Percentiles rank a stretch among this genome's conserved stretches.
These are phyloP conservation scores for Diaporthe ilicicola DNA, from an alignment of 2,329 filamentous ascomycete genomes.

Conservation along the genomic window DNA sequence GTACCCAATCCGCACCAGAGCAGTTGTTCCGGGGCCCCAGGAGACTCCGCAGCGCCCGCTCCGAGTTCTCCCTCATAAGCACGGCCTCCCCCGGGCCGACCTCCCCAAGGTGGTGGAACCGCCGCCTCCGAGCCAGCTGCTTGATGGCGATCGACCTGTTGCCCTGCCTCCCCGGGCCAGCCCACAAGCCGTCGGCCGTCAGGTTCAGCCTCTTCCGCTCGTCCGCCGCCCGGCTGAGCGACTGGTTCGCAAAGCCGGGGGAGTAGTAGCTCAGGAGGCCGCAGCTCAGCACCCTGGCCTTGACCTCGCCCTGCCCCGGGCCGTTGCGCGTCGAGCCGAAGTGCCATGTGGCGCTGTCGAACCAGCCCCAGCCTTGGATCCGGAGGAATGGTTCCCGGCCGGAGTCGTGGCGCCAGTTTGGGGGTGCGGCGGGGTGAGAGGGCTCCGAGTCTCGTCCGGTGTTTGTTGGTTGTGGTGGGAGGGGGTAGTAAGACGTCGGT, in stretches of 20 bases:
- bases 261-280: slow-evolving; percentile 57
- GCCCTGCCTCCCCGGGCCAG: slow-evolving; percentile 34
- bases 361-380: slow-evolving; percentile 54
- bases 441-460: slow-evolving; percentile 47
- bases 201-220: slow-evolving; percentile 51
- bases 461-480: slow-evolving; percentile 47
- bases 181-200: slow-evolving; percentile 51
- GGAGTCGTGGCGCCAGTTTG: slow-evolving; percentile 45
- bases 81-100: slow-evolving; percentile 44
- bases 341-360: slow-evolving; percentile 51
- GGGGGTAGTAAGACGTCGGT: slow-evolving; percentile 44
- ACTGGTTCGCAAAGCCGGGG: slow-evolving; percentile 43
- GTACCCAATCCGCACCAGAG: slow-evolving; percentile 54
- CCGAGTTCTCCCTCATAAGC: slow-evolving; percentile 44
- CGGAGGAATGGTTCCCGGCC: slow-evolving; percentile 50
- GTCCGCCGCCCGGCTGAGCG: slow-evolving; percentile 40
- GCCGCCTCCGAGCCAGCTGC: slow-evolving; percentile 47
- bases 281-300: slow-evolving; percentile 50
- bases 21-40: slow-evolving; percentile 39
- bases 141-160: slow-evolving; percentile 42
- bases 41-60: slow-evolving; percentile 42
- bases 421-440: slow-evolving; percentile 45
- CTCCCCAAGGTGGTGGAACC: slow-evolving; percentile 47
- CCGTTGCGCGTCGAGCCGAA: slow-evolving; percentile 50
- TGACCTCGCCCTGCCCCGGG: slow-evolving; percentile 50